Conservation (phyloP, 2,329 filamentous ascomycete species). For the Drechslera avenae region DNA sequence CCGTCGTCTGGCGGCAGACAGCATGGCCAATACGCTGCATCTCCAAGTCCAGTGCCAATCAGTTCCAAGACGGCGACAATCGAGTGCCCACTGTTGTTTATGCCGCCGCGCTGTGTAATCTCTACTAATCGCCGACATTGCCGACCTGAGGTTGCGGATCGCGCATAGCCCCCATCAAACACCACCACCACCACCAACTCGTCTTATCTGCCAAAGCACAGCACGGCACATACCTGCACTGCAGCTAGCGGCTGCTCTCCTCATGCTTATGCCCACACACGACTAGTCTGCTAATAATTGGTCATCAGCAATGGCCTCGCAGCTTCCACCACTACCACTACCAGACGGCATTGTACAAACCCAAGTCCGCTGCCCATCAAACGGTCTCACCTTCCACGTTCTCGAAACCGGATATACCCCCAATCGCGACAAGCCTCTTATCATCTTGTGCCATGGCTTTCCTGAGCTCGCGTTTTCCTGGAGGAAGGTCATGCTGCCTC, state of each 20-base stretch:
- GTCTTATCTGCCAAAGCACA: too few species aligned
- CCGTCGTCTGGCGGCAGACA: too few species aligned
- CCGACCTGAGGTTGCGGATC: too few species aligned
- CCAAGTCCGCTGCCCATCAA: conserved; percentile 60
- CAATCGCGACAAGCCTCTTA: conserved; percentile 55
- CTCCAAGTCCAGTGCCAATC: too few species aligned
- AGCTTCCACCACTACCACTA: conserved; percentile 57
- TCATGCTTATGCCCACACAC: neutral
- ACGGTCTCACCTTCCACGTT: conserved; percentile 66
- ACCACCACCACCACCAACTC: too few species aligned
- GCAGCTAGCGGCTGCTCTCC: neutral
- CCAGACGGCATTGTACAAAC: conserved; percentile 61
- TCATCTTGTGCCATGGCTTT: conserved; percentile 69
- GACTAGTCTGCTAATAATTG: neutral
- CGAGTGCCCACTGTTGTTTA: too few species aligned
- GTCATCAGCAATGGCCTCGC: neutral
- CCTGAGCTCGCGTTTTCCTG: conserved; percentile 73
- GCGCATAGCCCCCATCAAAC: too few species aligned
- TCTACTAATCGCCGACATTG: too few species aligned
- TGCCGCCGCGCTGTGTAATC: too few species aligned
- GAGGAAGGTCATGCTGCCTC: conserved; percentile 64
- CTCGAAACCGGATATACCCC: conserved; percentile 59
- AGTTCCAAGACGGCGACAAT: too few species aligned
- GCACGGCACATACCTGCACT: too few species aligned
- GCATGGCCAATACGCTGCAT: too few species aligned